Percentiles rank a stretch among this genome's conserved stretches.
Evolutionary conservation across 2,329 filamentous ascomycete genomes (phyloP).

Genomic region (Clarireedia homoeocarpa): DNA sequence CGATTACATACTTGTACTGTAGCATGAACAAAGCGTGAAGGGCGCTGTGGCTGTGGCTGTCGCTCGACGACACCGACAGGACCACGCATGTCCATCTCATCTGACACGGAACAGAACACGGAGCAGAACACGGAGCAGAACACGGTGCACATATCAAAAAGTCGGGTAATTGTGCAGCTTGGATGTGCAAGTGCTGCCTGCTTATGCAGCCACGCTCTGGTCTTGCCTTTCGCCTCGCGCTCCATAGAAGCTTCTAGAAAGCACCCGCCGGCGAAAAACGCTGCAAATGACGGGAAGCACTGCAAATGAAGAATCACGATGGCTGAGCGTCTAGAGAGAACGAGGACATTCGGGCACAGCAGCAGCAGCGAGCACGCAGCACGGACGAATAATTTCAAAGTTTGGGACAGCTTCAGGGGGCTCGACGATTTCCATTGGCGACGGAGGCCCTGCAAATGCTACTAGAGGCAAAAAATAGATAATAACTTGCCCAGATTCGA

Average conservation of each 20-base stretch:
- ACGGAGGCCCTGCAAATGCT: neutral
- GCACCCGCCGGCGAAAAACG: neutral
- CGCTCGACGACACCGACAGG: too few relatives aligned
- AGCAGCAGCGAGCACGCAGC: neutral
- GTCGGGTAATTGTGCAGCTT: too few relatives aligned
- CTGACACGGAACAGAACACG: too few relatives aligned
- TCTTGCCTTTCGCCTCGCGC: too few relatives aligned
- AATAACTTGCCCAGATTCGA: neutral
- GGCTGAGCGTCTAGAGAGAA: neutral
- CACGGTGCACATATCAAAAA: too few relatives aligned
- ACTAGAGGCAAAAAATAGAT: neutral
- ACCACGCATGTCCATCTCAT: too few relatives aligned
- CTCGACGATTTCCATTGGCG: neutral
- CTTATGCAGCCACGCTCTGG: too few relatives aligned
- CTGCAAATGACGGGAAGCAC: neutral
- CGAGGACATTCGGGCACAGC: neutral
- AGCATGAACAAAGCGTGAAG: too few relatives aligned
- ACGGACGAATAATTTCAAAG: constrained; percentile 2
- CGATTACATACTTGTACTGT: too few relatives aligned
- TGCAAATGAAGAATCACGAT: neutral
- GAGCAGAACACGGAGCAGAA: too few relatives aligned
- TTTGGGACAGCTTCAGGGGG: neutral
- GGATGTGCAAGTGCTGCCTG: too few relatives aligned
- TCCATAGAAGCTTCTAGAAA: neutral
- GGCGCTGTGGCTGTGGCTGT: too few relatives aligned